Conservation (phyloP, 2,329 filamentous ascomycete genomes). For the Monosporascus sp. region DNA sequence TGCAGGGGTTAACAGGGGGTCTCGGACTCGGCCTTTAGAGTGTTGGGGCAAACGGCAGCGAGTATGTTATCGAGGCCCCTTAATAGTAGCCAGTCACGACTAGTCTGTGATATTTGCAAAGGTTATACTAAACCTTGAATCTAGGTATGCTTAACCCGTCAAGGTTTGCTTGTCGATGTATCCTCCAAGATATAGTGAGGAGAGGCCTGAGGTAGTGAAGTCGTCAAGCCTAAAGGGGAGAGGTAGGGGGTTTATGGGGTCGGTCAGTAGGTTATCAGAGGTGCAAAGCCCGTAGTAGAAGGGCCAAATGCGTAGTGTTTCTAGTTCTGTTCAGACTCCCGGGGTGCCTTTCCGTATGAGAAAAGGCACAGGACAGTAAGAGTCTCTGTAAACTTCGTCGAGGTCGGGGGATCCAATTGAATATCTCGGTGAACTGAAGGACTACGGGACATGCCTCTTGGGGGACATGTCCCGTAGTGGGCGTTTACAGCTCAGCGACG, state of each 20-base stretch:
- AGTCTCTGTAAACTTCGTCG: constrained; percentile 63
- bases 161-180: too few species aligned
- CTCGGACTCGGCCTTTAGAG: constrained; percentile 11
- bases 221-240: too few species aligned
- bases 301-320: constrained; percentile 19
- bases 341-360: constrained; percentile 13
- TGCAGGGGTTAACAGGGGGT: constrained; percentile 20
- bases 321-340: constrained; percentile 30
- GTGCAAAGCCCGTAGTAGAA: constrained; percentile 11
- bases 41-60: constrained; percentile 33
- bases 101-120: constrained; percentile 2
- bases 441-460: constrained; percentile 63
- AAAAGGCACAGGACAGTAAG: constrained; percentile 37
- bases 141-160: too few species aligned
- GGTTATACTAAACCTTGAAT: neutral
- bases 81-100: constrained; percentile 2
- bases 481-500: constrained; percentile 88
- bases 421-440: constrained; percentile 78
- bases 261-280: constrained; percentile 3
- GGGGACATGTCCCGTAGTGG: constrained; percentile 66
- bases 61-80: constrained; percentile 13
- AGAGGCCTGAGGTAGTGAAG: too few species aligned
- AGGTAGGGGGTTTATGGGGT: constrained; percentile 1
- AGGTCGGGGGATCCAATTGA: constrained; percentile 52
- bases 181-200: too few species aligned